Base-by-base conservation (phyloP, 768 basidiomycete species). In the Crassisporium funariophilum region DNA sequence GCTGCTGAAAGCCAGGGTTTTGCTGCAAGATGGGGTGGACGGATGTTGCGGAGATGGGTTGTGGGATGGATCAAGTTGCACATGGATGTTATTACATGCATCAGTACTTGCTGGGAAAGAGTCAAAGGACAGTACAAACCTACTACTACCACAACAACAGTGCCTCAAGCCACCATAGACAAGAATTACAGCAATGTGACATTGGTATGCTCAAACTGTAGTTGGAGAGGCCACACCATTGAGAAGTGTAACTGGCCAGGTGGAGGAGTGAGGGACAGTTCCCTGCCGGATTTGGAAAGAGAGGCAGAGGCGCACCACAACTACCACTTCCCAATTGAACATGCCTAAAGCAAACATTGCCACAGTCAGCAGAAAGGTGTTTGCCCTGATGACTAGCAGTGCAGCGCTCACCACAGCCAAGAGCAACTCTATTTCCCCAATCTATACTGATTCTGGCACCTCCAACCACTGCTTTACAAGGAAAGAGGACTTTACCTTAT, bases 201-300 rank as follows among this genome's bases (percentile, higher is more conserved):
- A n/a, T n/a, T n/a, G n/a, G n/a, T n/a, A n/a, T n/a, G n/a, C n/a
- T n/a, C n/a, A 3, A 60, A 60, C 36, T 69, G 68, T 37, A 33
- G 50, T 9, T 24, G 40, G 10, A 25, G 15, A 1, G 59, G 66
- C 0, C 67, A 71, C 24, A 36, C 47, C 5, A 55, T 56, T 3
- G 56, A 53, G 3, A 47, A 62, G 4, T 71, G 69, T 44, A 71
- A 64, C 56, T 61, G 55, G 52, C 51, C 51, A 10, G 69, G 70
- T 0, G 65, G 68, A 15, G 67, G 69, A 10, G 71, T 68, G 29
- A 68, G 33, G 69, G 70, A 6, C 69, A 72, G 40, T 64, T 61
- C 31, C 66, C 63, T 0, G 35, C 47, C 3, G 50, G 52, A 9
- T 63, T 60, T 20, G 41, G 57, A 15, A 39, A 44, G n/a, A 15